A percentile compares a stretch with the other conserved stretches of the same genome.
Conservation (phyloP, 2,329 filamentous ascomycete species). For the Aspergillus puulaauensis region DNA sequence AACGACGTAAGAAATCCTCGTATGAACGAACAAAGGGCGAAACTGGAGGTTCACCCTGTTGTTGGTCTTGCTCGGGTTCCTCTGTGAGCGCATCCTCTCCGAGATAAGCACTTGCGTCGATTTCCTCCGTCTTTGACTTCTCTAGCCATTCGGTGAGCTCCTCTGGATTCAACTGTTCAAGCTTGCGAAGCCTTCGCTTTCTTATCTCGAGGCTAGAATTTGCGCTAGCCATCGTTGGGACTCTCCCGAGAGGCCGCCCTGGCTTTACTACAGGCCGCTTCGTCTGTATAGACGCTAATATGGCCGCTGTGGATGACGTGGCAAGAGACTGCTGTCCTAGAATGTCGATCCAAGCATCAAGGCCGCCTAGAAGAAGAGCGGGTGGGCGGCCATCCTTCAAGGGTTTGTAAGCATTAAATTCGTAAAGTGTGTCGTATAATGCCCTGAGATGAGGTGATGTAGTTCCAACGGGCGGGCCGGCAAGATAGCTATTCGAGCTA, state of each 20-base stretch:
- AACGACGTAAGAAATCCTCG: constrained; percentile 81
- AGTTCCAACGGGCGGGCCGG: constrained; percentile 46
- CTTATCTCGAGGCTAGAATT: constrained; percentile 55
- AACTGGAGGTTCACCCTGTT: constrained; percentile 46
- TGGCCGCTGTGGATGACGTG: constrained; percentile 55
- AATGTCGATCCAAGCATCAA: constrained; percentile 84
- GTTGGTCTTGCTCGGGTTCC: constrained; percentile 44
- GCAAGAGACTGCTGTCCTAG: constrained; percentile 68
- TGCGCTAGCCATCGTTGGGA: constrained; percentile 51
- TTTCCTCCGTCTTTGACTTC: constrained; percentile 67
- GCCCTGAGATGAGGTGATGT: constrained; percentile 62
- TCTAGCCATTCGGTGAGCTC: constrained; percentile 82
- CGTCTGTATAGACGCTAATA: constrained; percentile 46
- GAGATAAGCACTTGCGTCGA: constrained; percentile 43
- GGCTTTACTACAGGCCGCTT: constrained; percentile 38
- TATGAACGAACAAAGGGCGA: constrained; percentile 65
- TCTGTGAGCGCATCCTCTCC: constrained; percentile 39
- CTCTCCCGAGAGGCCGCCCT: constrained; percentile 52
- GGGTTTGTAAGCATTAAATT: constrained; percentile 79
- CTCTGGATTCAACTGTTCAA: constrained; percentile 72
- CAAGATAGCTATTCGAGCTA: constrained; percentile 57
- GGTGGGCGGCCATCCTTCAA: constrained; percentile 65
- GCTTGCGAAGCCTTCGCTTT: constrained; percentile 58
- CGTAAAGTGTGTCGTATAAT: constrained; percentile 74
- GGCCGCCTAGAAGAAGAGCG: constrained; percentile 75